These are phyloP conservation scores for Globisporangium abappressorium DNA, from an alignment of 352 stramenopile species.

Conservation along the genomic window DNA sequence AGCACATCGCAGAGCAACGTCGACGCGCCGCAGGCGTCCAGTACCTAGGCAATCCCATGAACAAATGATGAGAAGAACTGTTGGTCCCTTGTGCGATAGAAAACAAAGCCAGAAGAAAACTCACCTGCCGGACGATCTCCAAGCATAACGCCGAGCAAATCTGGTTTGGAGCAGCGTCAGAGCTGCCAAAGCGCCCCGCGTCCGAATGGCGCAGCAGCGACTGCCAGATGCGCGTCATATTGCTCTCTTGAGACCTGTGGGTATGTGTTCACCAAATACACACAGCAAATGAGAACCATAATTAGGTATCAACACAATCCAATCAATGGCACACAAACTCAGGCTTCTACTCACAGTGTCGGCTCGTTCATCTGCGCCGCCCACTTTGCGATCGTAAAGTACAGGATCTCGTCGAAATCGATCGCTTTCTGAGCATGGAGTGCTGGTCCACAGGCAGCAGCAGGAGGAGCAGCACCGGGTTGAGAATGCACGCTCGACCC, in stretches of 20 bases:
- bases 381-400: conserved; percentile 16
- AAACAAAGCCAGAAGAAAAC: neutral
- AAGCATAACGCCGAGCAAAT: conserved; percentile 62
- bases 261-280: neutral
- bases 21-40: conserved; percentile 31
- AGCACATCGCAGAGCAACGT: conserved; percentile 42
- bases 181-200: conserved; percentile 37
- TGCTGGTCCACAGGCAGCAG: conserved; percentile 4
- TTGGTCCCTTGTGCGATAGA: neutral
- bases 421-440: neutral
- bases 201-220: conserved; percentile 60
- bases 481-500: neutral
- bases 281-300: neutral
- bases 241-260: conserved; percentile 37
- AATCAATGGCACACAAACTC: neutral
- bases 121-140: conserved; percentile 39
- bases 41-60: conserved; percentile 19
- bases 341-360: conserved; percentile 14
- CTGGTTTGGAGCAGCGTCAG: conserved; percentile 33
- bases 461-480: conserved; percentile 12
- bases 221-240: conserved; percentile 55
- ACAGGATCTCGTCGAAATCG: conserved; percentile 24
- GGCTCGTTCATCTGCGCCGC: conserved; percentile 21
- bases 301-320: neutral
- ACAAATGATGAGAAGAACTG: neutral